phyloP scores from a whole-genome alignment of 495 filamentous ascomycete species.

The Hyaloscypha hepaticicola region DNA sequence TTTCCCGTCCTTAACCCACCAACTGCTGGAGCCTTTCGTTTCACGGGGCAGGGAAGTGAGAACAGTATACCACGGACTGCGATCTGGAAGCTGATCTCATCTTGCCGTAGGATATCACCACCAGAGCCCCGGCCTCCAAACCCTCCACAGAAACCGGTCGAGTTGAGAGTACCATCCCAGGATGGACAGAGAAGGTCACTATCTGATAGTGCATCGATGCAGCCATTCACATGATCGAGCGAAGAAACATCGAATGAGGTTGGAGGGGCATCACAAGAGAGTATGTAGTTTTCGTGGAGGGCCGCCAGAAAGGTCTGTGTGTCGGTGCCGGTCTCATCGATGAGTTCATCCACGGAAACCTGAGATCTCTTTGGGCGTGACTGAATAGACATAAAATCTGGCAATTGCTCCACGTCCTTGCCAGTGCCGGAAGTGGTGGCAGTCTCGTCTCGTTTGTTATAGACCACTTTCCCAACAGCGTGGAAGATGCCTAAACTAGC shows the following conservation, averaged over 20 bases:
- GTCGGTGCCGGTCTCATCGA: slow-evolving; percentile 89
- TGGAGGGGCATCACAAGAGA: slow-evolving; percentile 69
- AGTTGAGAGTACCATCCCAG: slow-evolving; percentile 53
- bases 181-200: slow-evolving; percentile 75
- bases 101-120: slow-evolving; percentile 76
- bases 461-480: slow-evolving; percentile 89
- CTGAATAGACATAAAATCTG: slow-evolving; percentile 60
- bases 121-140: slow-evolving; percentile 51
- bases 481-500: slow-evolving; percentile 91
- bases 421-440: slow-evolving; percentile 32
- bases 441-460: slow-evolving; percentile 75
- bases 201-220: slow-evolving; percentile 82
- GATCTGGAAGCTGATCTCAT: slow-evolving; percentile 88
- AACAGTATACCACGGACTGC: slow-evolving; percentile 82
- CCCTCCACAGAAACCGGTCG: slow-evolving; percentile 42
- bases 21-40: slow-evolving; percentile 50
- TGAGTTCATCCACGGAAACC: slow-evolving; percentile 69
- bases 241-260: slow-evolving; percentile 46
- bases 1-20: slow-evolving; percentile 34
- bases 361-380: slow-evolving; percentile 65
- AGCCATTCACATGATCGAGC: slow-evolving; percentile 67
- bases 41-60: slow-evolving; percentile 80
- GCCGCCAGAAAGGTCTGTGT: slow-evolving; percentile 85
- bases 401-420: slow-evolving; percentile 47
- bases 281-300: slow-evolving; percentile 89